Evolutionary conservation across 129 eudicot genomes (phyloP), one percentile per base, ranked within the genome.

Genomic region (Oenanthe sinensis): DNA sequence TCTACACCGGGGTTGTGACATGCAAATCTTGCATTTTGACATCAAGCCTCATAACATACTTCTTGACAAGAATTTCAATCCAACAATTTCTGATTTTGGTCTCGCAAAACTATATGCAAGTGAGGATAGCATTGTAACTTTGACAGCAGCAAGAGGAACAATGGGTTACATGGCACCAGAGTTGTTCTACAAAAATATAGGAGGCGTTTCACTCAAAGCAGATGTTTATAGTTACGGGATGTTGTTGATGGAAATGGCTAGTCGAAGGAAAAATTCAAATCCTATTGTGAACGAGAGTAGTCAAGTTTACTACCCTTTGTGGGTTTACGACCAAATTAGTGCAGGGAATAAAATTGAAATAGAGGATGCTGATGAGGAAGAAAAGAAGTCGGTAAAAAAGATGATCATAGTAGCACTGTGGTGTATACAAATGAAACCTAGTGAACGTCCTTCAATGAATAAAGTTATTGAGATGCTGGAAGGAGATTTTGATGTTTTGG

Each of bases 211-310:
- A 48, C 37, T 47, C 0, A 75, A 75, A 48, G 78, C 74, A 33
- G 77, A 74, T 74, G 77, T 74, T 43, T 74, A 74, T 1, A 74
- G 77, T 20, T 74, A 36, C 15, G 78, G 78, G 16, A 75, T 75
- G 78, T 26, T 75, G 63, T 48, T 75, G 16, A 75, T 75, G 78
- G 78, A 75, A 75, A 75, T 75, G 78, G 78, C 74, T 75, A 49
- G 78, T 70, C 74, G 78, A 49, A 75, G 78, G 3, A 75, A 75
- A 70, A 70, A 70, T 39, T 70, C 46, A 39, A 39, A 70, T 70
- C 75, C 75, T 4, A 50, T 19, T 8, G 70, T 37, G 14, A 50
- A 76, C 28, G 30, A 76, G 13, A 30, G 49, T 0, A 76, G 70
- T 22, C 67, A 50, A 52, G 42, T 76, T 33, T 54, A 76, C 70